Evolutionary conservation across 768 basidiomycete genomes (phyloP), one percentile per base, ranked within the genome.

Genomic region (Hemileccinum impolitum): DNA sequence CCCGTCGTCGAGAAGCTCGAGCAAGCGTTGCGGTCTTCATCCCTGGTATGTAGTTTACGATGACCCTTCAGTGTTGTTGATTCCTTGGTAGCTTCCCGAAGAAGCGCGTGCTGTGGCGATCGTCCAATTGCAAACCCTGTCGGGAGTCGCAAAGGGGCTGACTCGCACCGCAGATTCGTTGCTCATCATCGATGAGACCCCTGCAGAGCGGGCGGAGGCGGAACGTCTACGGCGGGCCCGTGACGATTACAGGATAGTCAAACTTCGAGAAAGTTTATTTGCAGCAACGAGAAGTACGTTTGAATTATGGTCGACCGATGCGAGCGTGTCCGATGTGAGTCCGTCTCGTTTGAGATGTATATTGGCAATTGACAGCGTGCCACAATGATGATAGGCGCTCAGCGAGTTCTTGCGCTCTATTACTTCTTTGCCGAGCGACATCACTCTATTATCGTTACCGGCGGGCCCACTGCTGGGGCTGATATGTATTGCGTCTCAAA

Each of bases 351-450:
- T n/a, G 31, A 32, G 11, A 39, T 37, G 23, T 23, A n/a, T 23
- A 23, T 23, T 3, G 23, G 23, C 23, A n/a, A 19, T 31, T 58
- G 44, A 60, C 43, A 13, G 7, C 17, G 31, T 39, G 45, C 2
- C 17, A 35, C 17, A 0, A 50, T 30, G 28, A 35, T 44, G 28
- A 23, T 43, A 93, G 90, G 82, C 83, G 6, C 68, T 91, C 52
- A 91, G 87, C 71, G 85, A 91, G 55, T 72, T 95, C 31, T 78
- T 94, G 72, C 90, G 88, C 53, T 85, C 90, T 0, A 87, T 94
- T 48, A 92, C 94, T 0, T 82, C 85, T 3, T 76, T 94, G 26
- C 87, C 90, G 0, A 73, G 78, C 3, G 89, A 93, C 47, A 75
- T 71, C 17, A 95, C 91, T 0, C 65, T 96, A 14, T 73, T 96